Percentiles rank a stretch among this genome's conserved stretches.
These are phyloP conservation scores for Diversispora epigaea DNA, from an alignment of 192 early-diverging fungal genomes.

Conservation along the genomic window DNA sequence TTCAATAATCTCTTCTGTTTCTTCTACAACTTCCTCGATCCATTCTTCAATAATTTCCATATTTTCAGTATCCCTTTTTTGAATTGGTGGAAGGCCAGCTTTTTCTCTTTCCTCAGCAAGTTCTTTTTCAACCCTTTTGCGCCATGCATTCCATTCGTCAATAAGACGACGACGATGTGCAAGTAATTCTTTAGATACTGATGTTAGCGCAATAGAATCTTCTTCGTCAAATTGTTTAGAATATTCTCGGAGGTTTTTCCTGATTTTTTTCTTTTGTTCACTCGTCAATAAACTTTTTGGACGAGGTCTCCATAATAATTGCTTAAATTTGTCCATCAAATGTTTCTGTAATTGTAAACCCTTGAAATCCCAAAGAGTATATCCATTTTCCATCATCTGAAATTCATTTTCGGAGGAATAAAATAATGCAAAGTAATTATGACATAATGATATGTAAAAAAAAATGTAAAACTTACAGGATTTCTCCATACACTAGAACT, in stretches of 20 bases:
- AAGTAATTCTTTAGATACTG: slow-evolving; percentile 72
- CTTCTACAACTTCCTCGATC: slow-evolving; percentile 86
- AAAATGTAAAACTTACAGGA: slow-evolving; percentile 42
- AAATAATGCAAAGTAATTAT: slow-evolving; percentile 11
- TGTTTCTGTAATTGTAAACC: slow-evolving; percentile 79
- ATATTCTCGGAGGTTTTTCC: slow-evolving; percentile 91
- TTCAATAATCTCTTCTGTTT: slow-evolving; percentile 78
- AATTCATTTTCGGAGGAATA: neutral
- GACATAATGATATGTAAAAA: neutral
- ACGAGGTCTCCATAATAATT: slow-evolving; percentile 94
- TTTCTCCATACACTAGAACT: slow-evolving; percentile 86
- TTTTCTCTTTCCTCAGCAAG: slow-evolving; percentile 55
- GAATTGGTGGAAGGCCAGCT: slow-evolving; percentile 50
- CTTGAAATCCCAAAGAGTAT: slow-evolving; percentile 87
- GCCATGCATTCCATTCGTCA: slow-evolving; percentile 85
- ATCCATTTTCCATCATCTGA: slow-evolving; percentile 79
- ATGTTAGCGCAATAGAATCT: slow-evolving; percentile 73
- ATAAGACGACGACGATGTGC: slow-evolving; percentile 72
- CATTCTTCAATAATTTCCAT: slow-evolving; percentile 79
- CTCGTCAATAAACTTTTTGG: slow-evolving; percentile 76
- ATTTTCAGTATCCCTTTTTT: slow-evolving; percentile 58
- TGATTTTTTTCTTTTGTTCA: slow-evolving; percentile 82
- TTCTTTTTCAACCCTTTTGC: slow-evolving; percentile 63
- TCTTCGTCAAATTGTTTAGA: slow-evolving; percentile 85
- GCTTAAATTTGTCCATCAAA: slow-evolving; percentile 81